A percentile compares a stretch with the other conserved stretches of the same genome.
Evolutionary conservation across 2,329 filamentous ascomycete genomes (phyloP).

Genomic region (Phaeosphaeriaceae sp.): DNA sequence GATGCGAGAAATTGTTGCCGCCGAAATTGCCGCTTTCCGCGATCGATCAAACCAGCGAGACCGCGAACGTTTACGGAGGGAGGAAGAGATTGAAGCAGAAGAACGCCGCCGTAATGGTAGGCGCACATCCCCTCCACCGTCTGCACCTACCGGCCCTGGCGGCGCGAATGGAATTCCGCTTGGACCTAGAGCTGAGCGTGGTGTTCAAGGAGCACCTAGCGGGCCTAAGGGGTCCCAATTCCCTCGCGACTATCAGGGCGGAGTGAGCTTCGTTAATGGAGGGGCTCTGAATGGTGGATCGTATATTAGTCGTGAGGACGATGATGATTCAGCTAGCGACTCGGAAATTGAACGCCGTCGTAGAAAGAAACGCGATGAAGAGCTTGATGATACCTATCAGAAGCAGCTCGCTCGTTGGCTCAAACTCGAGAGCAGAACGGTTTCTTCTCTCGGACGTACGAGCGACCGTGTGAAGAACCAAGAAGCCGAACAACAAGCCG

Average conservation of each 20-base stretch:
- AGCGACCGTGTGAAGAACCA: constrained; percentile 80
- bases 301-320: constrained; percentile 71
- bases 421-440: constrained; percentile 83
- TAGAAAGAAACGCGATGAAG: constrained; percentile 72
- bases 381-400: constrained; percentile 79
- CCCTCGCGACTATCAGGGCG: constrained; percentile 75
- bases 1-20: constrained; percentile 92
- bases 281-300: constrained; percentile 66
- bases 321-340: constrained; percentile 87
- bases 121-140: constrained; percentile 71
- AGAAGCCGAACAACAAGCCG: constrained; percentile 66
- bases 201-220: constrained; percentile 76
- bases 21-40: constrained; percentile 92
- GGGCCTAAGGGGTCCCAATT: constrained; percentile 71
- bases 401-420: constrained; percentile 91
- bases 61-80: constrained; percentile 81
- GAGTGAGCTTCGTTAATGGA: constrained; percentile 83
- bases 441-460: constrained; percentile 85
- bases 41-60: constrained; percentile 90
- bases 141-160: constrained; percentile 66
- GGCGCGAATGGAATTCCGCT: constrained; percentile 78
- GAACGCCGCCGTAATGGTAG: constrained; percentile 76
- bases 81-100: constrained; percentile 90
- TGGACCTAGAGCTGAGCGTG: constrained; percentile 69
- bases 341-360: constrained; percentile 80